Evolutionary conservation across 2,329 filamentous ascomycete species (phyloP).

Genomic region (Ophidiomyces ophidiicola): DNA sequence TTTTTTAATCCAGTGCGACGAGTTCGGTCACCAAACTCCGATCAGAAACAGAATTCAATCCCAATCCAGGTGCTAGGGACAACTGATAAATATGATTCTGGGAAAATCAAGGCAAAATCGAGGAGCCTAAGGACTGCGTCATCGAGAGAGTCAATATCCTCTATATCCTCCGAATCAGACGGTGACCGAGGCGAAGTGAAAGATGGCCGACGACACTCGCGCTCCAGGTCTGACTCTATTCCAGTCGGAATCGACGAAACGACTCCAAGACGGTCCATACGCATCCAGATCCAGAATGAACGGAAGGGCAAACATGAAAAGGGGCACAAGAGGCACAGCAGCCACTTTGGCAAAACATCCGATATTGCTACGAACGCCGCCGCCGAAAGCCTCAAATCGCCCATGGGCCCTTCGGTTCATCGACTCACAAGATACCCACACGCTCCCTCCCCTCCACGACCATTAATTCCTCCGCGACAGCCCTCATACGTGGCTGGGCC

Average conservation of each 20-base stretch:
- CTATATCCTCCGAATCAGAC: slow-evolving; percentile 44
- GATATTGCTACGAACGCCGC: slow-evolving; percentile 39
- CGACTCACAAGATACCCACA: slow-evolving; percentile 81
- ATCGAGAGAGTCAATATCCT: slow-evolving; percentile 28
- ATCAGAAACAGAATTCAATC: slow-evolving; percentile 4
- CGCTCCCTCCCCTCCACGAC: slow-evolving; percentile 75
- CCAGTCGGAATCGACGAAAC: slow-evolving; percentile 44
- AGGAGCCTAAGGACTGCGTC: slow-evolving; percentile 24
- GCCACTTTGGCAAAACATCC: slow-evolving; percentile 21
- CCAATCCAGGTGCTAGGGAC: slow-evolving; percentile 16
- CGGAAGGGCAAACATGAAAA: slow-evolving; percentile 60
- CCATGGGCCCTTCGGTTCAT: slow-evolving; percentile 61
- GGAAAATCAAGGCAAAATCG: slow-evolving; percentile 18
- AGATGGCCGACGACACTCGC: slow-evolving; percentile 12
- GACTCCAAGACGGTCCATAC: slow-evolving; percentile 65
- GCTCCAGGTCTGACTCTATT: slow-evolving; percentile 21
- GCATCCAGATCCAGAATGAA: slow-evolving; percentile 80
- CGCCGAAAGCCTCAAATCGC: slow-evolving; percentile 76
- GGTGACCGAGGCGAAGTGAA: slow-evolving; percentile 25
- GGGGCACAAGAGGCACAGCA: slow-evolving; percentile 25
- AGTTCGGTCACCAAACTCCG: slow-evolving; percentile 16
- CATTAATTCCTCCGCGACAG: slow-evolving; percentile 76
- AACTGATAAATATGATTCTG: slow-evolving; percentile 18
- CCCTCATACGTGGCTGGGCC: slow-evolving; percentile 62
- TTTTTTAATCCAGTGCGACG: slow-evolving; percentile 9